These are phyloP conservation scores for Rubroshorea leprosula DNA, from an alignment of 345 rosid genomes.

Conservation along the genomic window DNA sequence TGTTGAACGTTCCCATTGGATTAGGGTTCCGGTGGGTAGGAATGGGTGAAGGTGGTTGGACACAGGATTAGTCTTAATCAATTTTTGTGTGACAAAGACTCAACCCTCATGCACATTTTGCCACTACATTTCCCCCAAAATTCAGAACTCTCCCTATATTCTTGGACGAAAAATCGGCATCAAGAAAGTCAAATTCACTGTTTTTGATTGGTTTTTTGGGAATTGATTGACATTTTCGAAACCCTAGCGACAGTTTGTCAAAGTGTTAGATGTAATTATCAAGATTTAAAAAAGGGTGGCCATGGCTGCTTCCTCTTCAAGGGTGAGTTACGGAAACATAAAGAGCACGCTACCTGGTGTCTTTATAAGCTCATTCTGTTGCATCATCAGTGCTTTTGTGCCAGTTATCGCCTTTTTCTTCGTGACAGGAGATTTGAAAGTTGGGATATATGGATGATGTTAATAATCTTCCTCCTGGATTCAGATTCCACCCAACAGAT, in stretches of 20 bases:
- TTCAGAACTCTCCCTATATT: conserved; percentile 19
- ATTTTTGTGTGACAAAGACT: conserved; percentile 41
- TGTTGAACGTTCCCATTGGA: conserved; percentile 41
- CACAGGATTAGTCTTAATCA: conserved; percentile 23
- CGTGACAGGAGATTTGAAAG: no score
- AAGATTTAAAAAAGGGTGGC: conserved; percentile 30
- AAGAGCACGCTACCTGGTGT: conserved; percentile 14
- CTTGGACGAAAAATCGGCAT: background rate
- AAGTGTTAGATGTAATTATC: conserved; percentile 80
- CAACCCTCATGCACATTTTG: conserved; percentile 45
- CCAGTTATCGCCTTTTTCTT: background rate
- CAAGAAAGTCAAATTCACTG: conserved; percentile 7
- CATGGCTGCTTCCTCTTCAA: no score
- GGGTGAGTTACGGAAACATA: conserved; percentile 16
- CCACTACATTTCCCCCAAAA: no score
- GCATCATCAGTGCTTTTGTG: background rate
- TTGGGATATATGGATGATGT: conserved; percentile 46
- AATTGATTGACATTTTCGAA: no score
- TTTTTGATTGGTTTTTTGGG: conserved; percentile 11
- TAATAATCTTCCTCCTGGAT: conserved; percentile 82
- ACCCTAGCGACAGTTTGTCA: conserved; percentile 57
- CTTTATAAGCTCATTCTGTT: conserved; percentile 9
- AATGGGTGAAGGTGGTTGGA: conserved; percentile 98
- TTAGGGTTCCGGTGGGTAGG: conserved; percentile 64
- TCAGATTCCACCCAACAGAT: conserved; percentile 96